Evolutionary conservation across 192 early-diverging fungal genomes (phyloP).

Genomic region (Coemansia biformis): DNA sequence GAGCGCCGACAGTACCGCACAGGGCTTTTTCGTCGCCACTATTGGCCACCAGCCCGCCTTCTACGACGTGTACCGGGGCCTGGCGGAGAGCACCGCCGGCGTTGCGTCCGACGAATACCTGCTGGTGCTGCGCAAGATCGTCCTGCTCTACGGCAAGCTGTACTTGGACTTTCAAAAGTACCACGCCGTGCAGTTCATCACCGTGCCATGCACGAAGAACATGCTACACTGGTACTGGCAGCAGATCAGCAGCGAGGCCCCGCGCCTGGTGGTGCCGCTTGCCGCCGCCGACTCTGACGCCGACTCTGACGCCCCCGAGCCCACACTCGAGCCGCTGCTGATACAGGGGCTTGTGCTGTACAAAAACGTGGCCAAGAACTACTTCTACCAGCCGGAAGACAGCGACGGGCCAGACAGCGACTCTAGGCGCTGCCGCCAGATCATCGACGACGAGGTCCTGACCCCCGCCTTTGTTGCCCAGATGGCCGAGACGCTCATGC

Average conservation of each 20-base stretch:
- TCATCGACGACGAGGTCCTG: constrained; percentile 62
- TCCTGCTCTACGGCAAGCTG: constrained; percentile 69
- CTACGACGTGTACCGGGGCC: constrained; percentile 18
- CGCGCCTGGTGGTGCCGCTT: constrained; percentile 17
- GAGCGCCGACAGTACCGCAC: constrained; percentile 5
- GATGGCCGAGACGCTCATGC: constrained; percentile 67
- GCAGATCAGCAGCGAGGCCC: constrained; percentile 35
- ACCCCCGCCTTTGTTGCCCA: constrained; percentile 62
- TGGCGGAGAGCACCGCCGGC: constrained; percentile 9
- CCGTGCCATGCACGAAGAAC: constrained; percentile 54
- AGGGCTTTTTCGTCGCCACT: constrained; percentile 29
- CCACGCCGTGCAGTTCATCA: constrained; percentile 61
- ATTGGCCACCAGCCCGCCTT: constrained; percentile 32
- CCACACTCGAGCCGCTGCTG: constrained; percentile 54
- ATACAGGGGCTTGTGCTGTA: constrained; percentile 69
- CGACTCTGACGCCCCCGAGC: constrained; percentile 11
- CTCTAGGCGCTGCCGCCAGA: constrained; percentile 46
- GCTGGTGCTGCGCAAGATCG: constrained; percentile 47
- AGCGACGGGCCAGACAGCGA: constrained; percentile 39
- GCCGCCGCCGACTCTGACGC: not conserved
- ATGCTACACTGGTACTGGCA: constrained; percentile 76
- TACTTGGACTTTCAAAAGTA: constrained; percentile 68
- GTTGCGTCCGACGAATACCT: constrained; percentile 4
- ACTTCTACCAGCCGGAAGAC: constrained; percentile 29
- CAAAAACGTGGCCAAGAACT: constrained; percentile 39